Percentiles rank a stretch among this genome's conserved stretches.
phyloP scores from a whole-genome alignment of 176 grass and related monocot genomes.

The Bolboschoenus planiculmis region DNA sequence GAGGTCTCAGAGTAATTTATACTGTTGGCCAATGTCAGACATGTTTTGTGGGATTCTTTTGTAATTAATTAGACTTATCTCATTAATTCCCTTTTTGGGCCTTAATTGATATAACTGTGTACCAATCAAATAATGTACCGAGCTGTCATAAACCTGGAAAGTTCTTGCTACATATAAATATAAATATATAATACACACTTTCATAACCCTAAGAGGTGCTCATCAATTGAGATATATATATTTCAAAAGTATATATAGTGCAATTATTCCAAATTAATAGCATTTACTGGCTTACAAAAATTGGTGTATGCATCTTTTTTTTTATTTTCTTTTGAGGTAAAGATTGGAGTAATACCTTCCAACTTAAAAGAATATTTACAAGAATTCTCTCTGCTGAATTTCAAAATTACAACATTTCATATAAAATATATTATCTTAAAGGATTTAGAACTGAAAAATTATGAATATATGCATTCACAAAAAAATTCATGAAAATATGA shows the following conservation, averaged over 20 bases:
- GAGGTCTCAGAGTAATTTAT: constrained; percentile 18
- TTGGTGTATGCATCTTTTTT: background rate
- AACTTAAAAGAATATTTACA: no score
- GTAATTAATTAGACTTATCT: constrained; percentile 39
- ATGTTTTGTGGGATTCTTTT: constrained; percentile 32
- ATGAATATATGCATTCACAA: no score
- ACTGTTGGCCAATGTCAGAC: constrained; percentile 27
- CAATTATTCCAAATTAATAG: no score
- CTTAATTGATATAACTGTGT: constrained; percentile 38
- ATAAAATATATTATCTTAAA: no score
- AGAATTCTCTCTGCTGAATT: no score
- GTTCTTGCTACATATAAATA: background rate
- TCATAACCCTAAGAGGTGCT: background rate
- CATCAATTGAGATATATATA: background rate
- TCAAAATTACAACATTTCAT: no score
- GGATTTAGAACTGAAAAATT: no score
- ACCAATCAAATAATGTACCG: constrained; percentile 26
- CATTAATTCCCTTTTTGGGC: constrained; percentile 10
- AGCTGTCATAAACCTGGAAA: constrained; percentile 25
- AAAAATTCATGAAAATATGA: no score
- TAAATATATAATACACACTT: no score
- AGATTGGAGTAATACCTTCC: no score
- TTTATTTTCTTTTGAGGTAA: background rate
- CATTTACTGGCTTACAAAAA: background rate
- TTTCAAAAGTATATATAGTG: background rate